phyloP scores from a whole-genome alignment of 768 basidiomycete genomes.

The Paxillus involutus region DNA sequence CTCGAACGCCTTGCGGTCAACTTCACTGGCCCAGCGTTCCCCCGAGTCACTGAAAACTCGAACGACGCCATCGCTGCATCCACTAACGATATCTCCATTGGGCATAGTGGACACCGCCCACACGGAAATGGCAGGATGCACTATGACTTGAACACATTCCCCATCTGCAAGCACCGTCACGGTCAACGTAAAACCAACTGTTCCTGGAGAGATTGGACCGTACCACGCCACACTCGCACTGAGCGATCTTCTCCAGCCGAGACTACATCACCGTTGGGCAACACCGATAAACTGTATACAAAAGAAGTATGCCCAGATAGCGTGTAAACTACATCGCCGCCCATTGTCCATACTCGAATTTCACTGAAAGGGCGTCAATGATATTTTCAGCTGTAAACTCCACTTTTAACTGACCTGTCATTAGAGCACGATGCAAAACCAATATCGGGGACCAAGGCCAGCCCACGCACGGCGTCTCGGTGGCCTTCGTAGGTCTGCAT shows the following conservation, averaged over 20 bases:
- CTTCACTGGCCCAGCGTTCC: conserved; percentile 70
- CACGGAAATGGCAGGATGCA: conserved; percentile 95
- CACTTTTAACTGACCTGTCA: conserved; percentile 61
- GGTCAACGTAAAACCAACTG: background rate
- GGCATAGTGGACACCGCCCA: conserved; percentile 90
- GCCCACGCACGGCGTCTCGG: conserved; percentile 85
- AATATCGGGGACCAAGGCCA: conserved; percentile 78
- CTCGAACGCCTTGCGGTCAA: conserved; percentile 69
- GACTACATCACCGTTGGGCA: conserved; percentile 80
- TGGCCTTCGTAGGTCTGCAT: conserved; percentile 83
- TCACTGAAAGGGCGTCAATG: conserved; percentile 50
- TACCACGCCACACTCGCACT: conserved; percentile 88
- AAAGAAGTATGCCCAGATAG: conserved; percentile 97
- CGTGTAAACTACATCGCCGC: conserved; percentile 71
- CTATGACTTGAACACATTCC: conserved; percentile 83
- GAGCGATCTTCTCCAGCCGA: conserved; percentile 95
- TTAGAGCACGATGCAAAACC: conserved; percentile 97
- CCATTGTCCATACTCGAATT: conserved; percentile 89
- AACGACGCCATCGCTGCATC: conserved; percentile 84
- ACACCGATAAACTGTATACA: conserved; percentile 84
- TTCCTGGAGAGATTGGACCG: conserved; percentile 20
- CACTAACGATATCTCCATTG: conserved; percentile 90
- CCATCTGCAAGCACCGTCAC: conserved; percentile 54
- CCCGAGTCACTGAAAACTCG: conserved; percentile 80
- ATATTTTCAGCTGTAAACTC: background rate